Evolutionary conservation across 495 filamentous ascomycete species (phyloP).

Genomic region (Penicillium flavigenum): DNA sequence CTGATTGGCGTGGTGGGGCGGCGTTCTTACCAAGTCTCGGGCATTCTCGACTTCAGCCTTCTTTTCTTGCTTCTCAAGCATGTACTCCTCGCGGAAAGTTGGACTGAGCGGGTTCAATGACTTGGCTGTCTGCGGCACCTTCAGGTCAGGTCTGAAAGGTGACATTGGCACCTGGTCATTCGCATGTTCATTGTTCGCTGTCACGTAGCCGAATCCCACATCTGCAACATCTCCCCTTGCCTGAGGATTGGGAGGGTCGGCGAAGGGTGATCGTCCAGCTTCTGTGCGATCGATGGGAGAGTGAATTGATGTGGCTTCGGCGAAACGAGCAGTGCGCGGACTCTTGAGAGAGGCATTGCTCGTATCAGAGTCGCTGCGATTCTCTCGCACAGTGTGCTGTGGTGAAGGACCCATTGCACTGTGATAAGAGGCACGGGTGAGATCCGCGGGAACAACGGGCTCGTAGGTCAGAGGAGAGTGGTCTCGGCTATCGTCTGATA

Average conservation of each 20-base stretch:
- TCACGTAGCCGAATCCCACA: constrained; percentile 89
- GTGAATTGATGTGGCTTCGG: constrained; percentile 83
- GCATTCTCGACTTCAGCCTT: constrained; percentile 77
- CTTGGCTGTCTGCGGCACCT: constrained; percentile 74
- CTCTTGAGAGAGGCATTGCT: constrained; percentile 68
- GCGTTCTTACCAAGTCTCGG: constrained; percentile 72
- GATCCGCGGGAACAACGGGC: constrained; percentile 35
- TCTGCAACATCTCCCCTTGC: constrained; percentile 65
- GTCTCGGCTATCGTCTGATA: constrained; percentile 28
- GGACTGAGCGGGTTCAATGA: constrained; percentile 72
- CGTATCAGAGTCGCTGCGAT: constrained; percentile 38
- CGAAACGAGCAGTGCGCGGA: constrained; percentile 81
- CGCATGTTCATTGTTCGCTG: constrained; percentile 54
- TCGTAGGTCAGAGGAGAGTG: constrained; percentile 35
- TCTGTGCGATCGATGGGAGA: constrained; percentile 69
- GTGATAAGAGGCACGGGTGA: constrained; percentile 34
- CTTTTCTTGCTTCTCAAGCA: constrained; percentile 77
- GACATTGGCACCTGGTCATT: constrained; percentile 60
- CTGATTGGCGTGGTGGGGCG: not conserved
- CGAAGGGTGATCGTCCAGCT: constrained; percentile 61
- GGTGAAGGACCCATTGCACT: constrained; percentile 32
- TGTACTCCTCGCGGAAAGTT: constrained; percentile 82
- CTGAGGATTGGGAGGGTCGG: constrained; percentile 55
- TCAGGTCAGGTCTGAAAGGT: constrained; percentile 83
- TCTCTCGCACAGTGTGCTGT: constrained; percentile 27